Evolutionary conservation across 306 rosid species (phyloP).

Genomic region (Dryas octopetala): DNA sequence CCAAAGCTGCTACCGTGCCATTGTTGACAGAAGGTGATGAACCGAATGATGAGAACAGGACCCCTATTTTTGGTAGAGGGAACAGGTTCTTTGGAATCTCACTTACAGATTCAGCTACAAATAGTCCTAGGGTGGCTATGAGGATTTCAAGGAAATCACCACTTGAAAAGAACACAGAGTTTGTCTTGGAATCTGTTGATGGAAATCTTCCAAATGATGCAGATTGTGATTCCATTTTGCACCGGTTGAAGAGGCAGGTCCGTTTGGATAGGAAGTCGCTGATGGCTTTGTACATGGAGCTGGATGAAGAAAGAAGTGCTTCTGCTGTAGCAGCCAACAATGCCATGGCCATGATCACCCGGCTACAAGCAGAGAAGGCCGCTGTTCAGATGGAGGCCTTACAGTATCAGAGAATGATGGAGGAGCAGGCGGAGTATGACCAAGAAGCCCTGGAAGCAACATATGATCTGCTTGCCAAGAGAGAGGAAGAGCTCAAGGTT

Average conservation of each 20-base stretch:
- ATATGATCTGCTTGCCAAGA: constrained; percentile 59
- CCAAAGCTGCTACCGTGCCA: constrained; percentile 45
- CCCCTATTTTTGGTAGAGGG: constrained; percentile 50
- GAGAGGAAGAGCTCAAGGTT: constrained; percentile 67
- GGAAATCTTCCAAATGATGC: constrained; percentile 33
- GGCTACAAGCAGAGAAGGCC: constrained; percentile 89
- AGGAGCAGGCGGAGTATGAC: constrained; percentile 93
- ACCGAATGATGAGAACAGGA: constrained; percentile 45
- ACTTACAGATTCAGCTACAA: constrained; percentile 63
- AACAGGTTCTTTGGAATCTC: constrained; percentile 78
- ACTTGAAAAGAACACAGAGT: constrained; percentile 47
- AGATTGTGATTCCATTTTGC: constrained; percentile 51
- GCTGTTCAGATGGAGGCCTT: constrained; percentile 95
- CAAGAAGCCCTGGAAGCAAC: constrained; percentile 78
- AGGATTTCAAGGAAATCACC: constrained; percentile 52
- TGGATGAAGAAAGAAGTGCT: constrained; percentile 96
- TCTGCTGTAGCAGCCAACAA: constrained; percentile 91
- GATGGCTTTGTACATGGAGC: constrained; percentile 82
- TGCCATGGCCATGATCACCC: constrained; percentile 99
- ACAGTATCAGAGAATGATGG: constrained; percentile 98
- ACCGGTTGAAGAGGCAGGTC: constrained; percentile 58
- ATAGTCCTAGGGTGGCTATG: constrained; percentile 59
- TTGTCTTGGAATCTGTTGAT: constrained; percentile 45
- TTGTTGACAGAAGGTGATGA: constrained; percentile 51
- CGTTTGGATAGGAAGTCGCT: constrained; percentile 77